phyloP scores from a whole-genome alignment of 75 land plant genomes.

The Cunninghamia lanceolata region DNA sequence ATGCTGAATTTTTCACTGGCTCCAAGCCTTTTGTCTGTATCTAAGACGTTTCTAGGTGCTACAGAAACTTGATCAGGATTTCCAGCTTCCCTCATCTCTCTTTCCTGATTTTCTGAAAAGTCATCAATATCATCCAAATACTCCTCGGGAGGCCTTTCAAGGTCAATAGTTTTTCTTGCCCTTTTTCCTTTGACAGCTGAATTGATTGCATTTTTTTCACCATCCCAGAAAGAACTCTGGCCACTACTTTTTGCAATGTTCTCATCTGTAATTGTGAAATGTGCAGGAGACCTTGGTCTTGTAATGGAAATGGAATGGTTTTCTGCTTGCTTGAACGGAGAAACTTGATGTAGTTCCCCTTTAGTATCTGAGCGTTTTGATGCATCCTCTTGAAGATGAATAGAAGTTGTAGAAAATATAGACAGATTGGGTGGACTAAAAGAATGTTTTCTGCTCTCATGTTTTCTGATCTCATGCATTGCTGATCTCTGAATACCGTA shows the following conservation, averaged over 20 bases:
- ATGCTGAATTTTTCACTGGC: neutral
- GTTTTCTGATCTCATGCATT: slow-evolving; percentile 14
- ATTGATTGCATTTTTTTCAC: slow-evolving; percentile 3
- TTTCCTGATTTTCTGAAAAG: slow-evolving; percentile 6
- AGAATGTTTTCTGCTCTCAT: slow-evolving; percentile 7
- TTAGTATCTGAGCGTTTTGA: slow-evolving; percentile 3
- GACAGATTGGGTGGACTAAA: neutral
- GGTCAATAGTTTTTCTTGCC: slow-evolving; percentile 7
- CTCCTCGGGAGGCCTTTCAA: slow-evolving; percentile 12
- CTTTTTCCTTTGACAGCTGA: slow-evolving; percentile 4
- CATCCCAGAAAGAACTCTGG: neutral
- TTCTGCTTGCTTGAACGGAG: slow-evolving; percentile 2
- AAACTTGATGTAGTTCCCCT: neutral
- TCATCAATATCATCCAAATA: slow-evolving; percentile 8
- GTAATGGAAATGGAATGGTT: neutral
- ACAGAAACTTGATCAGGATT: slow-evolving; percentile 6
- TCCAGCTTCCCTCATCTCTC: slow-evolving; percentile 5
- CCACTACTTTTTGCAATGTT: neutral
- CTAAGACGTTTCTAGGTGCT: neutral
- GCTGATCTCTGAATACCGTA: slow-evolving; percentile 7
- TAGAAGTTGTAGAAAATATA: slow-evolving; percentile 1
- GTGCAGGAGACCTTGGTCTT: neutral
- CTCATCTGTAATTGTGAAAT: neutral
- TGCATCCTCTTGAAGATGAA: slow-evolving; percentile 6
- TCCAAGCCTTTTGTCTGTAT: neutral